Conservation (phyloP, 2,329 filamentous ascomycete species). For the Bipolaris victoriae region DNA sequence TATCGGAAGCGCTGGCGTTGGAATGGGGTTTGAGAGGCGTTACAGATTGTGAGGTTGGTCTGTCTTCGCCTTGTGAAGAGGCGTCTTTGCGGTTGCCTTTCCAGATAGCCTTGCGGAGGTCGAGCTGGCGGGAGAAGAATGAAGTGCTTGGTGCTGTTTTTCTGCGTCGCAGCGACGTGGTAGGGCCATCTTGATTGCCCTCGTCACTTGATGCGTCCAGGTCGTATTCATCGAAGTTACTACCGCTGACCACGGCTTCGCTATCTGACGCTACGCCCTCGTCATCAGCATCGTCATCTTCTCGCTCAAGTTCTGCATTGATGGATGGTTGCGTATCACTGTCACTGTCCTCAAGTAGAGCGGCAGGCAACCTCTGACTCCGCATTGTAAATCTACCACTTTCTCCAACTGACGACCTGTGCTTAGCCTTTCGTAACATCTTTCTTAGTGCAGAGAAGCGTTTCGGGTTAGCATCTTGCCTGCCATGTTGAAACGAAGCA, state of each 20-base stretch:
- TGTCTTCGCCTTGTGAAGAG: constrained; percentile 14
- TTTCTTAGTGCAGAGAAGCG: constrained; percentile 66
- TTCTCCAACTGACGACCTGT: constrained; percentile 54
- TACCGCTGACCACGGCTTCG: constrained; percentile 37
- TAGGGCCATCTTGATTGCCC: constrained; percentile 21
- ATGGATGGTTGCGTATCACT: constrained; percentile 36
- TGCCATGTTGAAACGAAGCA: constrained; percentile 59
- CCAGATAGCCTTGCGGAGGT: constrained; percentile 38
- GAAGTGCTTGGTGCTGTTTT: constrained; percentile 33
- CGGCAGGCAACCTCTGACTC: constrained; percentile 72
- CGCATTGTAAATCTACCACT: constrained; percentile 75
- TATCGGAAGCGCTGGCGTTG: constrained; percentile 36
- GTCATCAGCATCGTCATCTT: constrained; percentile 29
- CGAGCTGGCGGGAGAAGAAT: constrained; percentile 35
- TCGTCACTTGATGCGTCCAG: constrained; percentile 43
- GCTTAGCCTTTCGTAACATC: constrained; percentile 67
- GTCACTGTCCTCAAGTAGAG: constrained; percentile 56
- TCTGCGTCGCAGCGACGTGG: constrained; percentile 24
- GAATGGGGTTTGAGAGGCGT: constrained; percentile 36
- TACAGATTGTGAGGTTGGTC: constrained; percentile 26
- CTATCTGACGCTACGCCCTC: constrained; percentile 42
- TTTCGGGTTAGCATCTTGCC: constrained; percentile 50
- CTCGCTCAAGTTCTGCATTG: constrained; percentile 15
- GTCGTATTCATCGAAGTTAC: constrained; percentile 45
- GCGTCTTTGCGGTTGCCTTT: constrained; percentile 25